Conservation (phyloP, 306 rosid species). For the Inga leiocalycina region DNA sequence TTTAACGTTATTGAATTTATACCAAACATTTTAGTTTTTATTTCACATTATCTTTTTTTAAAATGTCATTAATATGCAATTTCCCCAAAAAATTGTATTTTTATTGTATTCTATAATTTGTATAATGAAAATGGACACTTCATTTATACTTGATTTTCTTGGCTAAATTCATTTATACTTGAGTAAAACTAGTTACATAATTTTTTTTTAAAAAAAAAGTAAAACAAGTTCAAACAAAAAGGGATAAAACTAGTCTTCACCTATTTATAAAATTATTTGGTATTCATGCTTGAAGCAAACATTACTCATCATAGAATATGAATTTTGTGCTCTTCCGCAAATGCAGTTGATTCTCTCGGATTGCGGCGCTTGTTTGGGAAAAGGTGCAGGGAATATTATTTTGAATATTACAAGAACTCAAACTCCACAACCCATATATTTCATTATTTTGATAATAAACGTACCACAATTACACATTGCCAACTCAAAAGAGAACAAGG, state of each 20-base stretch:
- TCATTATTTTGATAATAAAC: conserved; percentile 6
- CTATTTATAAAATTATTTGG: neutral
- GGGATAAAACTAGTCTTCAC: neutral
- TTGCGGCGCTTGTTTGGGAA: neutral
- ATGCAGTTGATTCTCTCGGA: neutral
- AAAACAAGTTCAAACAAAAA: neutral
- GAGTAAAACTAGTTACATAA: too few relatives aligned
- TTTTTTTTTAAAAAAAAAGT: too few relatives aligned
- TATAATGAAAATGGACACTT: neutral
- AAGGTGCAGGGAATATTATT: neutral
- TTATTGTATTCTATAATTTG: neutral
- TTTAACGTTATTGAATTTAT: neutral
- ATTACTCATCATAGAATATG: neutral
- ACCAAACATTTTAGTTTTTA: neutral
- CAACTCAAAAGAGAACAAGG: conserved; percentile 21
- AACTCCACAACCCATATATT: neutral
- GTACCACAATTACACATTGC: conserved; percentile 34
- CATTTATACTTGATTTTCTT: neutral
- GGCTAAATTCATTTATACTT: too few relatives aligned
- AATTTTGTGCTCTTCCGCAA: neutral
- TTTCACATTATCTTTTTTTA: neutral
- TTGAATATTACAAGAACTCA: neutral
- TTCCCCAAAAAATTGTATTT: neutral
- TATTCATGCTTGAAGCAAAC: neutral
- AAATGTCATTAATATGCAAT: neutral